Evolutionary conservation across 2,329 filamentous ascomycete species (phyloP).

Genomic region (Thielaviopsis euricoi): DNA sequence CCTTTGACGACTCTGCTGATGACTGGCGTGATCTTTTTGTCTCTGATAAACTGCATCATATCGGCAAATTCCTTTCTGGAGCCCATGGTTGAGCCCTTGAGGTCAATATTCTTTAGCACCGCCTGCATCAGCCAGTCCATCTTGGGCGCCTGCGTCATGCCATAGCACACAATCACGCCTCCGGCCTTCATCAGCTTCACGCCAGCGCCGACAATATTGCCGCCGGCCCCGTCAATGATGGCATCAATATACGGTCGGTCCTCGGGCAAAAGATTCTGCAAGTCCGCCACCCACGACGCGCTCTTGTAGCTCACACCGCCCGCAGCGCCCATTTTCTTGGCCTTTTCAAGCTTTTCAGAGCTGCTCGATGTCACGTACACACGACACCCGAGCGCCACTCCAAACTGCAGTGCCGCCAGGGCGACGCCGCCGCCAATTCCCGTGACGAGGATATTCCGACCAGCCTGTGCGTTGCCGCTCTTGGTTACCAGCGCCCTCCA

Average conservation of each 20-base stretch:
- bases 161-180: conserved; percentile 72
- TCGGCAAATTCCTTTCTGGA: conserved; percentile 77
- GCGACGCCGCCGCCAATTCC: conserved; percentile 90
- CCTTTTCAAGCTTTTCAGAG: conserved; percentile 57
- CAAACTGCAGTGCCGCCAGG: conserved; percentile 66
- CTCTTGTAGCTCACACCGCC: conserved; percentile 75
- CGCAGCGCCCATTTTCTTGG: conserved; percentile 53
- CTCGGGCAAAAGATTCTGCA: conserved; percentile 43
- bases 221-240: conserved; percentile 81
- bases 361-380: conserved; percentile 72
- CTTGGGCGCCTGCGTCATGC: conserved; percentile 75
- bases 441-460: conserved; percentile 67
- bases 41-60: conserved; percentile 68
- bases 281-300: conserved; percentile 63
- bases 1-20: conserved; percentile 60
- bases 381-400: conserved; percentile 52
- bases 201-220: conserved; percentile 58
- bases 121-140: conserved; percentile 78
- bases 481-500: conserved; percentile 80
- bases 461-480: conserved; percentile 42
- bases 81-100: conserved; percentile 80
- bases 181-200: conserved; percentile 58
- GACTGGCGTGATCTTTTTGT: conserved; percentile 58
- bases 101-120: conserved; percentile 73
- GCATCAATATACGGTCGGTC: conserved; percentile 59